Conservation (phyloP, 495 filamentous ascomycete genomes). For the Penicillium daleae region DNA sequence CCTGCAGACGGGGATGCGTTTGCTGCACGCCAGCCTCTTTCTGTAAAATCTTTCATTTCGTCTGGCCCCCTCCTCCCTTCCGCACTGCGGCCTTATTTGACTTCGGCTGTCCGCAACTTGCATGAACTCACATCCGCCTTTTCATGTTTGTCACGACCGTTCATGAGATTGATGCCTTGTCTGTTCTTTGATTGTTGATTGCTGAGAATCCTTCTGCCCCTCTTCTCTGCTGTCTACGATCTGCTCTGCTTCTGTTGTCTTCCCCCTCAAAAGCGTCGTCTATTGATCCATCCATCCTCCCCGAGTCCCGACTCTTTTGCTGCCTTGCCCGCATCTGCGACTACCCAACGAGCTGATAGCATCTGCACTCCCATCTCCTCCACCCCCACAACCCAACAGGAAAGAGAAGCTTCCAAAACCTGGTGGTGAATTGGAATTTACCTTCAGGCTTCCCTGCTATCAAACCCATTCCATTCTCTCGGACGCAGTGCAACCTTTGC, state of each 20-base stretch:
- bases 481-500: conserved; percentile 12
- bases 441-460: conserved; percentile 22
- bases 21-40: conserved; percentile 35
- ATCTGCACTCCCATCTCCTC: neutral
- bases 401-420: neutral
- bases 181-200: conserved; percentile 31
- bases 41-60: neutral
- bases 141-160: conserved; percentile 56
- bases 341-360: conserved; percentile 5
- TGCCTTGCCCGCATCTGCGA: neutral
- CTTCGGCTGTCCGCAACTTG: conserved; percentile 15
- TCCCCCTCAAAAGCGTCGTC: neutral
- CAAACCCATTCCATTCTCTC: conserved; percentile 13
- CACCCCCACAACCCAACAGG: too few species aligned
- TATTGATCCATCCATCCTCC: neutral
- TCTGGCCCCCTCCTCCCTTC: conserved; percentile 18
- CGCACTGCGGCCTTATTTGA: conserved; percentile 24
- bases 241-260: neutral
- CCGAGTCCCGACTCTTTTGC: neutral
- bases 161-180: conserved; percentile 58
- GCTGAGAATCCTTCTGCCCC: neutral
- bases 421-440: conserved; percentile 1
- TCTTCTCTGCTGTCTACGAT: conserved; percentile 4
- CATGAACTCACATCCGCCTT: conserved; percentile 18
- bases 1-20: conserved; percentile 38